Evolutionary conservation across 331 rosid species (phyloP).

Genomic region (Quercus phellos): DNA sequence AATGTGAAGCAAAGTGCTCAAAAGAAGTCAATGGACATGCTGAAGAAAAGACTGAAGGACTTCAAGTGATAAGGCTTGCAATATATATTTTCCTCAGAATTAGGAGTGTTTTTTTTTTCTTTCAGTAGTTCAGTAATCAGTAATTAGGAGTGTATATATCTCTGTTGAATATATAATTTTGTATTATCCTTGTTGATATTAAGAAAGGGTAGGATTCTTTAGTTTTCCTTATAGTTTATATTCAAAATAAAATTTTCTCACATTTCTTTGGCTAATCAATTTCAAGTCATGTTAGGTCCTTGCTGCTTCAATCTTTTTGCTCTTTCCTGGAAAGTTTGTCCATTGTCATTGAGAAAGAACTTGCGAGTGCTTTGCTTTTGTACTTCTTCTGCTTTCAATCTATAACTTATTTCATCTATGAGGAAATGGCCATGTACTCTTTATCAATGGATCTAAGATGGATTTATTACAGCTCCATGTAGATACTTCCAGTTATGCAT

Average conservation of each 20-base stretch:
- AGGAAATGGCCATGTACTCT: background rate
- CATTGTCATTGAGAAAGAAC: background rate
- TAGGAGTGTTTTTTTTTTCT: slow-evolving; percentile 19
- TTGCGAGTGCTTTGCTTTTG: background rate
- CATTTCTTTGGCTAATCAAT: background rate
- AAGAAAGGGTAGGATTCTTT: slow-evolving; percentile 21
- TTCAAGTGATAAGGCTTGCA: slow-evolving; percentile 41
- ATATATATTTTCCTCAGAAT: slow-evolving; percentile 24
- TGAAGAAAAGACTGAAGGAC: slow-evolving; percentile 85
- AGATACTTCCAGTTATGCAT: background rate
- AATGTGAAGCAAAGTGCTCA: slow-evolving; percentile 63
- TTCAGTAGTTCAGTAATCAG: background rate
- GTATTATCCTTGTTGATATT: slow-evolving; percentile 20
- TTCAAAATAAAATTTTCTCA: slow-evolving; percentile 7
- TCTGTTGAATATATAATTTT: background rate
- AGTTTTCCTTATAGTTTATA: slow-evolving; percentile 15
- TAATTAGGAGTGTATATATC: too few relatives aligned
- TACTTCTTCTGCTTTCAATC: background rate
- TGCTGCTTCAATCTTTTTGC: background rate
- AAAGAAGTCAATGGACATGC: slow-evolving; percentile 85
- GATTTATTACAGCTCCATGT: background rate
- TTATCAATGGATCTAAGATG: background rate
- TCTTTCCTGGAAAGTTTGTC: background rate
- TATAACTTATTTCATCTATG: background rate
- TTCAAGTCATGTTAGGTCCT: background rate